Evolutionary conservation across 2,329 filamentous ascomycete species (phyloP), one percentile per base, ranked within the genome.

Genomic region (Diaporthe citri): DNA sequence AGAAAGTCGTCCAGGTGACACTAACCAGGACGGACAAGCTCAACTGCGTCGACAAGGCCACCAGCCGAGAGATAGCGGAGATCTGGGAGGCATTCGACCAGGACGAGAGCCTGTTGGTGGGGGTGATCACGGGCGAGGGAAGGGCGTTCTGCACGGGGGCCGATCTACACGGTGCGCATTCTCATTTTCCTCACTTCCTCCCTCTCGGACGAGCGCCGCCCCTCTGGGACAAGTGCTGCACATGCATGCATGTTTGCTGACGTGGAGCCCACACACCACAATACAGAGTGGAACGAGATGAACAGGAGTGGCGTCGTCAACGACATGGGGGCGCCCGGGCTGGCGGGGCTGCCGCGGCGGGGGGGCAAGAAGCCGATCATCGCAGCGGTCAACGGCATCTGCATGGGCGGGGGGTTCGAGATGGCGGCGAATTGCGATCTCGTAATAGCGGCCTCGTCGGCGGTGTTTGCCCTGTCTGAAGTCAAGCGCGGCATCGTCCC

Each of bases 301-400:
- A 87, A 89, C 78, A 78, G 80, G 41, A 75, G 77, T 25, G 77
- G 79, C 25, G 77, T 77, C 41, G 78, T 80, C 75, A 77, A 78
- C 62, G 78, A 79, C 59, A 84, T 84, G 80, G 82, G 86, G 0
- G 80, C 85, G 0, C 84, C 85, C 4, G 92, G 92, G 1, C 92
- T 93, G 74, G 92, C 89, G 28, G 92, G 88, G 0, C 84, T 94
- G 41, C 90, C 90, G 46, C 89, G 92, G 59, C 87, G 93, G n/a
- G 82, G 82, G 22, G 93, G 93, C 57, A 90, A 89, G 82, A 95
- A 95, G 80, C 93, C 93, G n/a, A 87, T 95, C 76, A 90, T 95
- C 66, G 92, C 91, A 3, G 93, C 93, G 1, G 92, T 95, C n/a
- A 93, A 94, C 80, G 93, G 93, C 22, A 85, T 93, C 48, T 93